Evolutionary conservation across 768 basidiomycete species (phyloP), one percentile per base, ranked within the genome.

Genomic region (Podaxis sp.): DNA sequence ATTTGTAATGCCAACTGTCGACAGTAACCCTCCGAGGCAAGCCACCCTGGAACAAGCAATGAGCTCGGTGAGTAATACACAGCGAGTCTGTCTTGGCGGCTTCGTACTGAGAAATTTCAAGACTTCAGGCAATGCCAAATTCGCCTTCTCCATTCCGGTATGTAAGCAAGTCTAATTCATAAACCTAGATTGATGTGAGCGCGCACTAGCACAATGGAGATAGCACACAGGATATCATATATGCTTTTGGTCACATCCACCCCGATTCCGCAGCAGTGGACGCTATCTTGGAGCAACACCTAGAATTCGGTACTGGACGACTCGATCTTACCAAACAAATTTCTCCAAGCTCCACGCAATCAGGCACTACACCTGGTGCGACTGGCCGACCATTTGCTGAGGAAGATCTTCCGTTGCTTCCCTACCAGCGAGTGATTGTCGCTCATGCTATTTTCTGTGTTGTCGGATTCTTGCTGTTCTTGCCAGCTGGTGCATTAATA

Each of bases 1-100:
- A 5, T 77, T 87, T 64, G 75, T 77, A 3, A 82, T 84, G 83
- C 90, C 90, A 5, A 80, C 75, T 13, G 79, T 87, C 55, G 84
- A 79, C 59, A 51, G 76, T 5, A 78, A 69, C 63, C 88, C 88
- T 15, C 80, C 84, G 0, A 75, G 86, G 62, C 64, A 75, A 0
- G 88, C 88, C 25, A 76, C 78, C 1, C 61, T 80, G 7, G 70
- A 72, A 1, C 63, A 71, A 17, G 61, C 71, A 37, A 71, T 76
- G 37, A 79, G 76, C 63, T 73, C 76, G 25, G 81, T 83, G 63
- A 67, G 79, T 69, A 6, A 12, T 47, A 9, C 29, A 54, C 47
- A 54, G 24, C 46, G 24, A 33, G 8, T 2, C 52, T 11, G 27
- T 50, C n/a, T 9, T 40, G 38, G 33, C 9, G 12, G 29, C 33